Conservation (phyloP, 176 grass and related monocot species). For the Triticum urartu region DNA sequence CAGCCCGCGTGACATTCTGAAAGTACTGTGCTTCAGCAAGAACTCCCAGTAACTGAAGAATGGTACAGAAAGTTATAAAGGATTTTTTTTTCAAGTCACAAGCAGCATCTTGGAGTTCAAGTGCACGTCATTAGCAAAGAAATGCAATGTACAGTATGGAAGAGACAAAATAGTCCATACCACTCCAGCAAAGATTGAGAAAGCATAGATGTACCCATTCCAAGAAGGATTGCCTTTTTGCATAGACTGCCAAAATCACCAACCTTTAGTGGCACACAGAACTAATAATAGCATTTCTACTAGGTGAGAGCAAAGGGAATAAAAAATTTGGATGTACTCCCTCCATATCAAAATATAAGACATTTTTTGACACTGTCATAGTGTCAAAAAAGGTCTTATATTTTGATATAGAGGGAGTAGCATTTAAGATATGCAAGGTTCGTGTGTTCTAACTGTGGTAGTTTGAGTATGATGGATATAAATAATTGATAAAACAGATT, state of each 20-base stretch:
- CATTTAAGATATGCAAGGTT: conserved; percentile 2
- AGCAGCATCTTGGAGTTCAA: conserved; percentile 23
- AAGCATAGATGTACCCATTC: conserved; percentile 87
- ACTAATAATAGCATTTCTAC: neutral
- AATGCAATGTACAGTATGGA: neutral
- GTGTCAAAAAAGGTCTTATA: no score
- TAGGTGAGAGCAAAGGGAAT: neutral
- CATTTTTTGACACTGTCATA: no score
- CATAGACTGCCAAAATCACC: conserved; percentile 59
- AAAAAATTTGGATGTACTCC: neutral
- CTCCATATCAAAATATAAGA: no score
- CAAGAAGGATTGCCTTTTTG: conserved; percentile 89
- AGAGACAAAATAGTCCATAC: conserved; percentile 49
- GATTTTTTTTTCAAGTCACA: neutral
- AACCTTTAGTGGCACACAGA: conserved; percentile 2
- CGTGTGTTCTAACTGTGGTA: neutral
- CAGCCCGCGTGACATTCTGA: conserved; percentile 96
- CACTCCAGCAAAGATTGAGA: conserved; percentile 95
- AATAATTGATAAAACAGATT: neutral
- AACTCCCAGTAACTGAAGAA: conserved; percentile 74
- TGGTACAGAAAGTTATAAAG: conserved; percentile 3
- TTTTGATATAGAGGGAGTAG: no score
- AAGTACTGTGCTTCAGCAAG: conserved; percentile 96
- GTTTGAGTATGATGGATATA: neutral
- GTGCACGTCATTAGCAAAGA: conserved; percentile 10